These are phyloP conservation scores for Clarkia xantiana DNA, from an alignment of 345 rosid genomes.

Conservation along the genomic window DNA sequence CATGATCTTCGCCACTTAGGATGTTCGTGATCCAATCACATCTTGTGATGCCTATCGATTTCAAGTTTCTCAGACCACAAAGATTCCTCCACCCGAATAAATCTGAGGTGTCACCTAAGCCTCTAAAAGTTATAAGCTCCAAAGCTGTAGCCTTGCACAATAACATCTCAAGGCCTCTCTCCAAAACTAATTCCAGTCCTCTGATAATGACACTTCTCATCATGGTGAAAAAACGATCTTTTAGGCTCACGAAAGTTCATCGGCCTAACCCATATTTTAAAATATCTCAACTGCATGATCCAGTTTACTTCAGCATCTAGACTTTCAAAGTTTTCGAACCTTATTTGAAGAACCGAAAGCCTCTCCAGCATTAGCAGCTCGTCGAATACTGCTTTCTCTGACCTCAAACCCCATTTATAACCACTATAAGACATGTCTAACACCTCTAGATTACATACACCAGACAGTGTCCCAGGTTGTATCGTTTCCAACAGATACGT, in stretches of 20 bases:
- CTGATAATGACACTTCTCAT: constrained; percentile 20
- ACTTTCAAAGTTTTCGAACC: constrained; percentile 11
- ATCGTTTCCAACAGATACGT: constrained; percentile 16
- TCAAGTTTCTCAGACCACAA: constrained; percentile 10
- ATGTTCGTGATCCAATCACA: constrained; percentile 17
- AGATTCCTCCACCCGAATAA: constrained; percentile 7
- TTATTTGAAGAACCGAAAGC: constrained; percentile 18
- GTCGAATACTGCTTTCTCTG: constrained; percentile 11
- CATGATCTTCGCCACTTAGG: constrained; percentile 13
- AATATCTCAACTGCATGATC: constrained; percentile 12
- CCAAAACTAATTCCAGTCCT: constrained; percentile 21
- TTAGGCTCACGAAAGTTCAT: constrained; percentile 11
- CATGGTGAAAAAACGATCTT: constrained; percentile 13
- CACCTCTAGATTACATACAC: constrained; percentile 16
- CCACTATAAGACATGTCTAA: constrained; percentile 24
- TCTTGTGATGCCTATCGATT: constrained; percentile 12
- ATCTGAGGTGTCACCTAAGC: constrained; percentile 14
- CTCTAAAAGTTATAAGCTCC: constrained; percentile 19
- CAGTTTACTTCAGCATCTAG: constrained; percentile 10
- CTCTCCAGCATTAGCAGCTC: constrained; percentile 14
- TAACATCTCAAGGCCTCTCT: constrained; percentile 13
- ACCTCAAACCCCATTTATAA: constrained; percentile 14
- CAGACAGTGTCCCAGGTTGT: constrained; percentile 13
- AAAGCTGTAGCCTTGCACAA: constrained; percentile 12
- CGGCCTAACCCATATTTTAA: constrained; percentile 17